phyloP scores from a whole-genome alignment of 2,329 filamentous ascomycete species.

The Conoideocrella luteorostrata region DNA sequence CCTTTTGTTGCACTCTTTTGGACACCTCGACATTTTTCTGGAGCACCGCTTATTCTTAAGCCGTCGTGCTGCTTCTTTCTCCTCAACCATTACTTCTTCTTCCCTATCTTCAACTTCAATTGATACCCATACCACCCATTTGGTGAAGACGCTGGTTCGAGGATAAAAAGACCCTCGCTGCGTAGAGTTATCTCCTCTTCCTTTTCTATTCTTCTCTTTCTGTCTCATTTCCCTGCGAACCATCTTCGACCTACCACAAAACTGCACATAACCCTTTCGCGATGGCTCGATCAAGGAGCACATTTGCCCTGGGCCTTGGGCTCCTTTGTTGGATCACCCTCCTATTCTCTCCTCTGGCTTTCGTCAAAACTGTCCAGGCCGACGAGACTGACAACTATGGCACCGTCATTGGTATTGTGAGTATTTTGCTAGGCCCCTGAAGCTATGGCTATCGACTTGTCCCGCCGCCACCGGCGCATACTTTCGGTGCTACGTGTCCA shows the following conservation, averaged over 20 bases:
- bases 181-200: constrained; percentile 18
- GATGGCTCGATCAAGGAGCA: constrained; percentile 56
- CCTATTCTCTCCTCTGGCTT: constrained; percentile 79
- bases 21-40: constrained; percentile 37
- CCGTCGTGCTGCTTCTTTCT: constrained; percentile 19
- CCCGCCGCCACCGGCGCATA: background rate
- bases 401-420: constrained; percentile 86
- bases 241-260: constrained; percentile 11
- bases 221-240: constrained; percentile 11
- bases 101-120: constrained; percentile 17
- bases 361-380: constrained; percentile 70
- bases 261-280: constrained; percentile 18
- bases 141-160: constrained; percentile 25
- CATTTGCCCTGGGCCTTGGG: constrained; percentile 76
- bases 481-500: background rate
- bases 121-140: constrained; percentile 19
- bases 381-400: constrained; percentile 74
- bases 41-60: constrained; percentile 28
- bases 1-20: constrained; percentile 37
- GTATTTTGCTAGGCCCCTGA: constrained; percentile 21
- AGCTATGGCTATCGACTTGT: background rate
- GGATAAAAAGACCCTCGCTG: constrained; percentile 21
- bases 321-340: constrained; percentile 86
- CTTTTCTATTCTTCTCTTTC: constrained; percentile 16
- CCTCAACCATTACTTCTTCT: constrained; percentile 20